phyloP scores from a whole-genome alignment of 345 rosid species.

The Mallotus nudiflorus region DNA sequence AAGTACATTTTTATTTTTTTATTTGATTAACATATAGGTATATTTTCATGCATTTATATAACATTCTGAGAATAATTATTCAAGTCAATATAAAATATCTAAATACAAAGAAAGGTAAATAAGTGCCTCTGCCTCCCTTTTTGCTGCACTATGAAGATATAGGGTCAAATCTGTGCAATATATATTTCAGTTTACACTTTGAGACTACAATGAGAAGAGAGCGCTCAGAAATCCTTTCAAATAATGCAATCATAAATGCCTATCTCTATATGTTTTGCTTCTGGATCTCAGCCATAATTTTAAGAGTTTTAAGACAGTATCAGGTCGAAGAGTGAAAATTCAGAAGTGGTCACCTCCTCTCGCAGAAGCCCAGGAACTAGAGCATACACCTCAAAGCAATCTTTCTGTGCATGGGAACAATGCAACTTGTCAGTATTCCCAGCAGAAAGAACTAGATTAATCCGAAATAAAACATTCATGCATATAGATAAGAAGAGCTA shows the following conservation, averaged over 20 bases:
- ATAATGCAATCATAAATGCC: background rate
- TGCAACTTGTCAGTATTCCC: conserved; percentile 25
- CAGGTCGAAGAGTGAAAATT: background rate
- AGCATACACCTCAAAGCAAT: conserved; percentile 79
- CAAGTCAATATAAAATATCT: too few relatives aligned
- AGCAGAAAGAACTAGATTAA: conserved; percentile 18
- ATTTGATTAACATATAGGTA: too few relatives aligned
- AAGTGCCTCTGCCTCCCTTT: background rate
- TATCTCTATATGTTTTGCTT: background rate
- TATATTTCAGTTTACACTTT: background rate
- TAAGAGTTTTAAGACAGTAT: background rate
- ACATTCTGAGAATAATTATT: too few relatives aligned
- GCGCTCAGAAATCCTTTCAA: background rate
- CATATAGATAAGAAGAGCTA: background rate
- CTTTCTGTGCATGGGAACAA: conserved; percentile 48
- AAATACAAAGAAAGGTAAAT: background rate
- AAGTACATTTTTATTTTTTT: too few relatives aligned
- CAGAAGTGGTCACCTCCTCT: conserved; percentile 56
- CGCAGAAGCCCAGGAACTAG: conserved; percentile 87
- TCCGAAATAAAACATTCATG: background rate
- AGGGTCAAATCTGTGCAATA: background rate
- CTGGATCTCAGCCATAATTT: background rate
- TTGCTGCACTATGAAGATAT: background rate
- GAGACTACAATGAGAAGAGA: background rate
- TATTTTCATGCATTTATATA: too few relatives aligned